Evolutionary conservation across 2,329 filamentous ascomycete species (phyloP).

Genomic region (Coleophoma crateriformis): DNA sequence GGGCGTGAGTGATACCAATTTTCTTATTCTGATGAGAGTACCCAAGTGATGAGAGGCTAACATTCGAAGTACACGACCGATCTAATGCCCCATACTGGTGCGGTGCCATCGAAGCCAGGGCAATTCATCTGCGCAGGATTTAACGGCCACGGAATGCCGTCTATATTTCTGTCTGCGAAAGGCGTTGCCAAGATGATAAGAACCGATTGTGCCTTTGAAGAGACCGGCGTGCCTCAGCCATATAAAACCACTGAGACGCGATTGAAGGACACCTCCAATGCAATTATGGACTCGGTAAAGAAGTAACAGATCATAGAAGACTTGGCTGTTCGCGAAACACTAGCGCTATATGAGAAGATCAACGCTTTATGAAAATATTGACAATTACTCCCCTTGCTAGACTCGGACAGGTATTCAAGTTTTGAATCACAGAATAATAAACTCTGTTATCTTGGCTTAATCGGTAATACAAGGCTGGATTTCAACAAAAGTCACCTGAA

Average conservation of each 20-base stretch:
- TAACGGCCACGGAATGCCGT: neutral
- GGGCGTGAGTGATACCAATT: neutral
- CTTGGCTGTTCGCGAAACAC: no score
- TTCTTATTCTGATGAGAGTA: neutral
- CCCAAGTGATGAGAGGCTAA: no score
- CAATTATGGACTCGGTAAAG: no score
- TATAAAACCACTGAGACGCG: constrained; percentile 14
- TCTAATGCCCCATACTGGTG: neutral
- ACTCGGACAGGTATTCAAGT: no score
- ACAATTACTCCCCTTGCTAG: no score
- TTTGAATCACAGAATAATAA: no score
- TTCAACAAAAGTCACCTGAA: no score
- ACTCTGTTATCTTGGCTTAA: no score
- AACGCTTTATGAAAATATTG: no score
- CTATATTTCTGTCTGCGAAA: neutral
- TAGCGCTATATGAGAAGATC: no score
- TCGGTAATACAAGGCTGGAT: no score
- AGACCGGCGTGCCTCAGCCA: neutral
- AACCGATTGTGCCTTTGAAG: neutral
- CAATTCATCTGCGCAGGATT: neutral
- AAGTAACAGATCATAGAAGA: no score
- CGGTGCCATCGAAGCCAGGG: neutral
- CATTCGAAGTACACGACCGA: neutral
- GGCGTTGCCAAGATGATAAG: neutral
- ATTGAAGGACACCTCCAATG: constrained; percentile 31